phyloP scores from a whole-genome alignment of 2,329 filamentous ascomycete genomes.

The Colletotrichum sublineola region DNA sequence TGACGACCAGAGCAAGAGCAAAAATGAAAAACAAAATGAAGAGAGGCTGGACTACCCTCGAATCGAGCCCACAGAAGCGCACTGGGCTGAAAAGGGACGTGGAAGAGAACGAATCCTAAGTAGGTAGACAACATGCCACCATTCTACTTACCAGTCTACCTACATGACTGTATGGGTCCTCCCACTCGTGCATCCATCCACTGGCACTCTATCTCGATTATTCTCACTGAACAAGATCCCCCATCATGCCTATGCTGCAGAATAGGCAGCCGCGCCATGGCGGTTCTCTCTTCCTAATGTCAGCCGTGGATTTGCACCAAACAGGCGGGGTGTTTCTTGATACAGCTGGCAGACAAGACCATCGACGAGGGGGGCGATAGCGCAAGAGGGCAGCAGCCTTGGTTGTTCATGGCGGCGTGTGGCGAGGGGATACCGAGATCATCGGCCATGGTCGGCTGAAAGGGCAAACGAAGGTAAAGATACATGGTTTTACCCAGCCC shows the following conservation, averaged over 20 bases:
- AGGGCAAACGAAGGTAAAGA: not conserved
- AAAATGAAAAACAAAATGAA: not conserved
- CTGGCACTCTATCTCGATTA: not conserved
- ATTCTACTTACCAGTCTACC: too few relatives aligned
- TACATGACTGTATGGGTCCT: not conserved
- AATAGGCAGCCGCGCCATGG: not conserved
- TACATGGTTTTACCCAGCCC: not conserved
- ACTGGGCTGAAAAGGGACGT: not conserved
- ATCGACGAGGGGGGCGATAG: not conserved
- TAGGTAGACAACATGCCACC: too few relatives aligned
- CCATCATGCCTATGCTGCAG: not conserved
- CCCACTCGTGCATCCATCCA: not conserved
- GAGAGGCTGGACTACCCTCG: not conserved
- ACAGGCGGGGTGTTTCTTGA: not conserved
- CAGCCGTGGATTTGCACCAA: not conserved
- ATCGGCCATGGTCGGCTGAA: too few relatives aligned
- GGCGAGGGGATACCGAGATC: not conserved
- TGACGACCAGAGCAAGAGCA: not conserved
- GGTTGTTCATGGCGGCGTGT: not conserved
- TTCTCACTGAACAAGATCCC: not conserved
- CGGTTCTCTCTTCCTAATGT: not conserved
- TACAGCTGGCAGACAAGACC: not conserved
- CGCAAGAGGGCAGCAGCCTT: not conserved
- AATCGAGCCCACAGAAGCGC: not conserved
- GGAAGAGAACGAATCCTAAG: not conserved